Percentiles rank a stretch among this genome's conserved stretches.
Evolutionary conservation across 805 yeast genomes (phyloP).

Genomic region (Metschnikowia lunata): DNA sequence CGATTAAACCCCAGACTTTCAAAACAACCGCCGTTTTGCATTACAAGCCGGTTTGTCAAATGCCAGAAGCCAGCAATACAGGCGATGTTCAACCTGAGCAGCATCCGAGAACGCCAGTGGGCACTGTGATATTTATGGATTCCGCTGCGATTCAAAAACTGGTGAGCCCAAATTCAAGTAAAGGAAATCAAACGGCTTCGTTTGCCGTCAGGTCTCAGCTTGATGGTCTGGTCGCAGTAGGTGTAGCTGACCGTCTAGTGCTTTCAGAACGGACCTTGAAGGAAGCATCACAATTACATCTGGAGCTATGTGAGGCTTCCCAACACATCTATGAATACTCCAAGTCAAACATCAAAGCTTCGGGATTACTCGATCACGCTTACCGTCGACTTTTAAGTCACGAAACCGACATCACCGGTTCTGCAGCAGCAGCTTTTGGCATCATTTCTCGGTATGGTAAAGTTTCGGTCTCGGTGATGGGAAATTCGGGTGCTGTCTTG

Average conservation of each 20-base stretch:
- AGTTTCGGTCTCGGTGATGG: conserved; percentile 2
- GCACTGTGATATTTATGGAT: too few species aligned
- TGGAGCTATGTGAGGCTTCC: not conserved
- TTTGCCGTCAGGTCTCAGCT: not conserved
- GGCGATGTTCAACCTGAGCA: too few species aligned
- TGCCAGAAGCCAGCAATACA: too few species aligned
- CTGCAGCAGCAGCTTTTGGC: conserved; percentile 1
- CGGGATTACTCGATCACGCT: conserved; percentile 1
- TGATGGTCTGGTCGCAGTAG: not conserved
- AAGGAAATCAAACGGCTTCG: not conserved
- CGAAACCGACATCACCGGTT: not conserved
- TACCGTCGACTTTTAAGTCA: not conserved
- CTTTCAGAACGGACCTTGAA: not conserved
- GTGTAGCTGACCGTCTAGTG: not conserved
- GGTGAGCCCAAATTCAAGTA: too few species aligned
- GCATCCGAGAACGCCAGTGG: too few species aligned
- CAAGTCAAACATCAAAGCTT: not conserved
- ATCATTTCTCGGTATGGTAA: not conserved
- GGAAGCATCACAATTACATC: not conserved
- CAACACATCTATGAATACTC: not conserved
- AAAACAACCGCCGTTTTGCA: too few species aligned
- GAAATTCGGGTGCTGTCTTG: not conserved
- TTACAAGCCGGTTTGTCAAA: too few species aligned
- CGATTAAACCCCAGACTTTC: too few species aligned
- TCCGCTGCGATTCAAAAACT: too few species aligned